These are phyloP conservation scores for Cutaneotrichosporon mucoides DNA, from an alignment of 1,284 basidiomycete genomes.

Conservation along the genomic window DNA sequence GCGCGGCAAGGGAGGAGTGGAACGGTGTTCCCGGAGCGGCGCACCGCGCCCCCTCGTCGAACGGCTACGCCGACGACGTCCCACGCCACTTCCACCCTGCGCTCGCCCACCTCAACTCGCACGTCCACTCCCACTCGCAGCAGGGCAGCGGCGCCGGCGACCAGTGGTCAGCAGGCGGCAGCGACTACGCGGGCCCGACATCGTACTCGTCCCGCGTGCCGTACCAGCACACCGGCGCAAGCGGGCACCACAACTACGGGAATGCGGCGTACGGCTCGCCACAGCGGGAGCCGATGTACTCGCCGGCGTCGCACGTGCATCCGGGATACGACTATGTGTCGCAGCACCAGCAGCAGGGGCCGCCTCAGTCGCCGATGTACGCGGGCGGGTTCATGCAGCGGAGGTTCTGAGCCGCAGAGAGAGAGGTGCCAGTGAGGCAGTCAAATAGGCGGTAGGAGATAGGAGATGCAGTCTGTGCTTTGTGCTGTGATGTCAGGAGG, in stretches of 20 bases:
- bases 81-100: slow-evolving; percentile 18
- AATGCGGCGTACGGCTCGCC: slow-evolving; percentile 7
- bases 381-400: slow-evolving; percentile 1
- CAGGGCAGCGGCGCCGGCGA: not conserved
- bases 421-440: too few relatives aligned
- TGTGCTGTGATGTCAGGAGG: too few relatives aligned
- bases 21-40: not conserved
- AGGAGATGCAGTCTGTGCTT: too few relatives aligned
- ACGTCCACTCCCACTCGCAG: not conserved
- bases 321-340: slow-evolving; percentile 5
- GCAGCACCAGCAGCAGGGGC: slow-evolving; percentile 3
- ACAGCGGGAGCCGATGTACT: slow-evolving; percentile 8
- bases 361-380: slow-evolving; percentile 1
- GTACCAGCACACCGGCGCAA: not conserved
- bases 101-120: slow-evolving; percentile 20
- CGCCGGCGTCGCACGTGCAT: not conserved
- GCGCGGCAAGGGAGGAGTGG: slow-evolving; percentile 16
- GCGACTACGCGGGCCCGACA: not conserved
- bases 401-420: not conserved
- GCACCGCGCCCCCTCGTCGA: slow-evolving; percentile 10
- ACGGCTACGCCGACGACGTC: slow-evolving; percentile 17
- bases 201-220: not conserved
- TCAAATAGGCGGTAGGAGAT: too few relatives aligned
- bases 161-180: not conserved
- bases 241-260: not conserved